Evolutionary conservation across 2,329 filamentous ascomycete species (phyloP), one percentile per base, ranked within the genome.

Genomic region (Paraconiothyrium brasiliense): DNA sequence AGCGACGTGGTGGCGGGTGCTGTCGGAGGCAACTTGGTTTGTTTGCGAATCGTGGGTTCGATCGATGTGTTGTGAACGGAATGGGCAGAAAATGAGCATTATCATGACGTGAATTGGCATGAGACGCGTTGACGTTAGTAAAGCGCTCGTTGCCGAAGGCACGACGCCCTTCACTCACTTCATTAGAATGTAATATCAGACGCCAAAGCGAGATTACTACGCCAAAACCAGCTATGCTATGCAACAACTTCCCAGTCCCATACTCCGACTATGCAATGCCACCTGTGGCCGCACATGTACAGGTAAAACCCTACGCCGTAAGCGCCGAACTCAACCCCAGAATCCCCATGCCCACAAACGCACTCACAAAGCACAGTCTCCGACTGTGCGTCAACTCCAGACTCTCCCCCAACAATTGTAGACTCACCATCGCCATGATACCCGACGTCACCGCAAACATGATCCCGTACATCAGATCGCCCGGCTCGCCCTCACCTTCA

Each of bases 381-480:
- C 90, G 85, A 72, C 90, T 90, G 80, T 96, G 93, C 67, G 92
- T 94, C 73, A 97, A 80, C 60, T 90, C 91, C 74, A 97, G 78
- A 67, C 90, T 91, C 82, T 99, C 94, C 3, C 91, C 90, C 73
- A 97, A 94, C 7, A 99, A 83, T 79, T 96, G 92, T 74, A 99
- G 80, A 2, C 91, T 93, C 34, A 99, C 95, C 70, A 91, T 95
- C 32, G 93, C 90, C 95, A 99, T 98, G 71, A 99, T 96, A 1
- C 95, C 95, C 0, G 93, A 89, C 54, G 94, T 98, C 10, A 89
- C 83, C 7, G 93, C 94, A 81, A 99, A 99, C 80, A 98, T 90
- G 56, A 86, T 87, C 0, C 90, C 92, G 72, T 95, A 94, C 0
- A 87, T 84, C 35, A 81, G 84, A 73, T 88, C 86, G 0, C 83